Percentiles rank a stretch among this genome's conserved stretches.
These are phyloP conservation scores for Lathyrus aphaca DNA, from an alignment of 306 rosid genomes.

Conservation along the genomic window DNA sequence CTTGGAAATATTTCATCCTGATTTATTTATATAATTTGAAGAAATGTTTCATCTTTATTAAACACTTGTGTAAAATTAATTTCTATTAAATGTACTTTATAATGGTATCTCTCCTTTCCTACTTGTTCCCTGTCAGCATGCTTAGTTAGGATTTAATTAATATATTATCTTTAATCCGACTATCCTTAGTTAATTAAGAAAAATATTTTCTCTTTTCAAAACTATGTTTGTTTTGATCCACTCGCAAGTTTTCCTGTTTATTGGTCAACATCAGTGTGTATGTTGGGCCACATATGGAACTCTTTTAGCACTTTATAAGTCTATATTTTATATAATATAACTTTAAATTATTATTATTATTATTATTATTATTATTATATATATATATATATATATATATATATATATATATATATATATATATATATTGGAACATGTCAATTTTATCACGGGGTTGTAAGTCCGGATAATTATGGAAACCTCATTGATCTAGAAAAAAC, in stretches of 20 bases:
- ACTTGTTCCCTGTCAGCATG: slow-evolving; percentile 35
- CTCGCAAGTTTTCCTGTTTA: slow-evolving; percentile 29
- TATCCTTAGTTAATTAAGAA: slow-evolving; percentile 8
- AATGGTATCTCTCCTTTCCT: too few relatives aligned
- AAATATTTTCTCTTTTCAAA: neutral
- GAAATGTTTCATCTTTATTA: neutral
- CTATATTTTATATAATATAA: neutral
- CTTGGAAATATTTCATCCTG: neutral
- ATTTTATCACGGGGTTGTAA: too few relatives aligned
- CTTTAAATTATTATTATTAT: too few relatives aligned
- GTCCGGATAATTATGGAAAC: too few relatives aligned
- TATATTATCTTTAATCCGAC: slow-evolving; percentile 7
- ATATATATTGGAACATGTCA: too few relatives aligned
- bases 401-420: too few relatives aligned
- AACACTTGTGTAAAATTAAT: neutral
- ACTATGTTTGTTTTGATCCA: slow-evolving; percentile 29
- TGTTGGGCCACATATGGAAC: slow-evolving; percentile 22
- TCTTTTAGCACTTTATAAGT: slow-evolving; percentile 22
- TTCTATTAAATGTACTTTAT: too few relatives aligned
- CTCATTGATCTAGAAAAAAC: too few relatives aligned
- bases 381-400: too few relatives aligned
- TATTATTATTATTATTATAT: too few relatives aligned
- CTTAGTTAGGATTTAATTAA: slow-evolving; percentile 32
- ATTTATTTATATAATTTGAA: neutral
- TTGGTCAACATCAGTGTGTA: slow-evolving; percentile 51